Conservation (phyloP, 1,284 basidiomycete species). For the Hymenochaete sp. region DNA sequence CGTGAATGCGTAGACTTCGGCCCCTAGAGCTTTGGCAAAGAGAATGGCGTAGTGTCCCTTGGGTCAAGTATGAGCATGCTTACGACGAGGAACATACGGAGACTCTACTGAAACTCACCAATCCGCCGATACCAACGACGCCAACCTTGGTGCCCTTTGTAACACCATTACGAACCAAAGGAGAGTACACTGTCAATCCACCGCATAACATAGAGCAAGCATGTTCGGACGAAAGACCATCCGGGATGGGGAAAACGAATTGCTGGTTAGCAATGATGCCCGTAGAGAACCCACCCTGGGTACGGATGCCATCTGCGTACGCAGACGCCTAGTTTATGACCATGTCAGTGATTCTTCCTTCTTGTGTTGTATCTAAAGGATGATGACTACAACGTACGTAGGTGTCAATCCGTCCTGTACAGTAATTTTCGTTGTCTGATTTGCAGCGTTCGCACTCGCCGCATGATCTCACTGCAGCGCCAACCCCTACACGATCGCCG, state of each 20-base stretch:
- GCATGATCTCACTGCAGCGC: slow-evolving; percentile 50
- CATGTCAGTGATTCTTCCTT: neutral
- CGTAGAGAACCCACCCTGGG: slow-evolving; percentile 57
- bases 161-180: slow-evolving; percentile 50
- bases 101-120: neutral
- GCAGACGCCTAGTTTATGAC: slow-evolving; percentile 30
- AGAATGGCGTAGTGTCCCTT: slow-evolving; percentile 37
- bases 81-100: neutral
- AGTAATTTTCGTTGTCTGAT: slow-evolving; percentile 47
- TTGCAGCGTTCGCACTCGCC: slow-evolving; percentile 46
- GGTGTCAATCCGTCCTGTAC: slow-evolving; percentile 26
- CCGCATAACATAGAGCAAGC: slow-evolving; percentile 52
- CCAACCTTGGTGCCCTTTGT: slow-evolving; percentile 62
- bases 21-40: slow-evolving; percentile 40
- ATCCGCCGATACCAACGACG: slow-evolving; percentile 55
- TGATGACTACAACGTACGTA: slow-evolving; percentile 24
- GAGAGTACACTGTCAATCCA: slow-evolving; percentile 60
- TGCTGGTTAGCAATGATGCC: slow-evolving; percentile 57
- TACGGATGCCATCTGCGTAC: slow-evolving; percentile 45
- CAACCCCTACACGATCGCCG: slow-evolving; percentile 60
- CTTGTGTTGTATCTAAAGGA: neutral
- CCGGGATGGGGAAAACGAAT: slow-evolving; percentile 65
- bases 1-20: slow-evolving; percentile 43
- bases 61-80: neutral
- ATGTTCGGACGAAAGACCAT: slow-evolving; percentile 43